These are phyloP conservation scores for Cryptococcus wingfieldii DNA, from an alignment of 1,284 basidiomycete genomes.

Conservation along the genomic window DNA sequence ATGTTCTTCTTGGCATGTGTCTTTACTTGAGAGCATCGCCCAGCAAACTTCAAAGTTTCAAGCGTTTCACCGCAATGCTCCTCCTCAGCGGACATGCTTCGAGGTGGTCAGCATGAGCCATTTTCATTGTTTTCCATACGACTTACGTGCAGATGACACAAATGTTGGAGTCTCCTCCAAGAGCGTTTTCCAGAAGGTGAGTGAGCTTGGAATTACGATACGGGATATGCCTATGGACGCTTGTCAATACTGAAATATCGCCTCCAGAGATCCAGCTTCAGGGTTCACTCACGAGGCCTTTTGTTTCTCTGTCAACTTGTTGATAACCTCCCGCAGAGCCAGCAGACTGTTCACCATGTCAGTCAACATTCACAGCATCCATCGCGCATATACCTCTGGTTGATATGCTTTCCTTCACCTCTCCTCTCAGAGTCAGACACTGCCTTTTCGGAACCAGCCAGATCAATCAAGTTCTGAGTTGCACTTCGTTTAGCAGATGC, in stretches of 20 bases:
- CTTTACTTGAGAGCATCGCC: constrained; percentile 55
- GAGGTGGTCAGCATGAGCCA: background rate
- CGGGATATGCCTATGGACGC: constrained; percentile 50
- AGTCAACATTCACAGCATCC: constrained; percentile 1
- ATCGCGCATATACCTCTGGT: constrained; percentile 48
- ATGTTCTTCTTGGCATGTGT: constrained; percentile 56
- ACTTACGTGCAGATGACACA: constrained; percentile 56
- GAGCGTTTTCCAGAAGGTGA: constrained; percentile 55
- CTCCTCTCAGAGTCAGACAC: constrained; percentile 53
- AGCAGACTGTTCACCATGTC: constrained; percentile 41
- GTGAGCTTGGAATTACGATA: constrained; percentile 57
- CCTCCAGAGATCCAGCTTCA: background rate
- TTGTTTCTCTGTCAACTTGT: constrained; percentile 53
- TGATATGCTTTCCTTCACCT: constrained; percentile 58
- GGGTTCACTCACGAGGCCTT: constrained; percentile 22
- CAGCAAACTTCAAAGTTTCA: constrained; percentile 57
- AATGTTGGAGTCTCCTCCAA: constrained; percentile 56
- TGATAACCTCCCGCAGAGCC: constrained; percentile 55
- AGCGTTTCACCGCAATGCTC: constrained; percentile 55
- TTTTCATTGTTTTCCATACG: background rate
- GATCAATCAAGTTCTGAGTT: constrained; percentile 54
- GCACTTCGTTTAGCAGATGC: background rate
- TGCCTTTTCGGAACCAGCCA: constrained; percentile 57
- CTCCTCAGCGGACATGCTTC: constrained; percentile 44
- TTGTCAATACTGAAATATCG: background rate